Percentiles rank a stretch among this genome's conserved stretches.
These are phyloP conservation scores for Nitzschia palea DNA, from an alignment of 108 stramenopile species.

Conservation along the genomic window DNA sequence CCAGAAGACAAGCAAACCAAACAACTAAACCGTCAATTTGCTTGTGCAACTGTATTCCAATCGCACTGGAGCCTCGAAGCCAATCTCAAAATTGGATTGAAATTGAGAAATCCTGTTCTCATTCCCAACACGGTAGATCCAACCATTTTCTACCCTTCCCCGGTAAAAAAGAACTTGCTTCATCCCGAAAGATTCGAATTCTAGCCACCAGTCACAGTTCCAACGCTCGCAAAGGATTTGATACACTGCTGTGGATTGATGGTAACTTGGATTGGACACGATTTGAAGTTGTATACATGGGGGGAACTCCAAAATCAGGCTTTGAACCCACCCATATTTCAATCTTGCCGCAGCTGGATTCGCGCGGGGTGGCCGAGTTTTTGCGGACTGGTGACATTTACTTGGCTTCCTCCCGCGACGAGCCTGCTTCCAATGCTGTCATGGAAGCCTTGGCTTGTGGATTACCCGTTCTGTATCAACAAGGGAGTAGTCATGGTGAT, in stretches of 20 bases:
- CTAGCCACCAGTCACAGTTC: slow-evolving; percentile 18
- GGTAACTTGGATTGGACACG: not conserved
- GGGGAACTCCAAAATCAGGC: slow-evolving; percentile 1
- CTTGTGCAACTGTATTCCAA: slow-evolving; percentile 22
- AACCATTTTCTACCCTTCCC: slow-evolving; percentile 1
- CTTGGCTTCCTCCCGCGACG: slow-evolving; percentile 17
- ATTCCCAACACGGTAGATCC: slow-evolving; percentile 23
- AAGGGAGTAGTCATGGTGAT: slow-evolving; percentile 25
- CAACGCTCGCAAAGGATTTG: slow-evolving; percentile 24
- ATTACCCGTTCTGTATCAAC: slow-evolving; percentile 17
- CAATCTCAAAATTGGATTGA: slow-evolving; percentile 17
- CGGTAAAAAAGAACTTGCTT: not conserved
- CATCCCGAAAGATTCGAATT: slow-evolving; percentile 17
- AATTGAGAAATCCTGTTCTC: slow-evolving; percentile 20
- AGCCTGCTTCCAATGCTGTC: slow-evolving; percentile 27
- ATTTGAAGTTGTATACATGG: slow-evolving; percentile 22
- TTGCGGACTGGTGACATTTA: slow-evolving; percentile 21
- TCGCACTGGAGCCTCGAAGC: slow-evolving; percentile 22
- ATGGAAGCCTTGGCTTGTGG: slow-evolving; percentile 28
- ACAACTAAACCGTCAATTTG: slow-evolving; percentile 9
- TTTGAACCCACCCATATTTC: not conserved
- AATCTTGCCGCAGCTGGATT: not conserved
- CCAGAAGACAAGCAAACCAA: slow-evolving; percentile 15
- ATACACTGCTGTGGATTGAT: slow-evolving; percentile 23
- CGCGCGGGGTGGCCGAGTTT: slow-evolving; percentile 13